Percentiles rank a stretch among this genome's conserved stretches.
These are phyloP conservation scores for Phytopythium cucurbitacearum DNA, from an alignment of 352 stramenopile genomes.

Conservation along the genomic window DNA sequence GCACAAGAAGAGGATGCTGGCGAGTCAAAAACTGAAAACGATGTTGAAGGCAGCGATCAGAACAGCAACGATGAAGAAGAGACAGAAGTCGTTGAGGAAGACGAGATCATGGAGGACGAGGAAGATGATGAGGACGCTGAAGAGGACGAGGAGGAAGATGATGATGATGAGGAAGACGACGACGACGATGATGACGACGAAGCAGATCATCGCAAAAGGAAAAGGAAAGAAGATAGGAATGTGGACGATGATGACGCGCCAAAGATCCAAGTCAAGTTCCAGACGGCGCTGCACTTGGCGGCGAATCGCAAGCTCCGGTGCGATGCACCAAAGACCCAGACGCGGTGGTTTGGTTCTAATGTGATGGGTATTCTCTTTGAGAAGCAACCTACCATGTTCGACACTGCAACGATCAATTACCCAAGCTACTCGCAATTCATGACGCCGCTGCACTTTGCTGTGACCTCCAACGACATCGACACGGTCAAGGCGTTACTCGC, in stretches of 20 bases:
- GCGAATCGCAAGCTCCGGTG: constrained; percentile 35
- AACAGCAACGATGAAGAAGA: constrained; percentile 4
- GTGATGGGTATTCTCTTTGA: constrained; percentile 43
- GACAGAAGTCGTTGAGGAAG: constrained; percentile 6
- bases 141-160: not conserved
- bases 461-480: constrained; percentile 35
- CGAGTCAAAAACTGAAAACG: constrained; percentile 1
- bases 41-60: constrained; percentile 4
- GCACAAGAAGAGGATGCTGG: not conserved
- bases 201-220: not conserved
- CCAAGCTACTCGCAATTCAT: constrained; percentile 40
- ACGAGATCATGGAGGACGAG: constrained; percentile 8
- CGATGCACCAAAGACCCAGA: constrained; percentile 18
- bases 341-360: constrained; percentile 52
- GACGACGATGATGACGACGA: constrained; percentile 1
- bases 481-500: constrained; percentile 32
- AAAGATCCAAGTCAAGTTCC: constrained; percentile 32
- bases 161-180: not conserved
- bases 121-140: constrained; percentile 11
- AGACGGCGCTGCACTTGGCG: constrained; percentile 49
- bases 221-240: constrained; percentile 5
- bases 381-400: constrained; percentile 29
- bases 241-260: not conserved
- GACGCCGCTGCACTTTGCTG: constrained; percentile 55
- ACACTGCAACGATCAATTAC: constrained; percentile 39